Percentiles rank a stretch among this genome's conserved stretches.
Conservation (phyloP, 83 land plant genomes). For the Larix sibirica region DNA sequence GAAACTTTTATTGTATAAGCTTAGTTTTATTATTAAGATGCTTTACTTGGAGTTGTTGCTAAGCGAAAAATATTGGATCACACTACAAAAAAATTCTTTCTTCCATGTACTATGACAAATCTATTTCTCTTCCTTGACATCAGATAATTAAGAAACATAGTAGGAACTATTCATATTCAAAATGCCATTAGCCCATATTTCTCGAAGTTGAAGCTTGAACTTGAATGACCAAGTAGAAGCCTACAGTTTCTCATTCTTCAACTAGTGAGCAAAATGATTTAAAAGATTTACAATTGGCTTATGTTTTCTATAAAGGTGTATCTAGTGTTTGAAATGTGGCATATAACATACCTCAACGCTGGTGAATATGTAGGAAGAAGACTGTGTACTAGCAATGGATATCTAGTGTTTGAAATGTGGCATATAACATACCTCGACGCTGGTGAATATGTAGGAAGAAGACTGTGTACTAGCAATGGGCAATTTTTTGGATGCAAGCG, state of each 20-base stretch:
- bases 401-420: conserved; percentile 29
- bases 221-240: conserved; percentile 25
- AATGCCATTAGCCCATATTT: too few species aligned
- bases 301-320: conserved; percentile 29
- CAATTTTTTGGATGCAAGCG: conserved; percentile 14
- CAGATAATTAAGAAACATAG: not conserved
- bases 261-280: conserved; percentile 60
- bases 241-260: conserved; percentile 58
- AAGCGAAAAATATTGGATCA: conserved; percentile 33
- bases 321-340: conserved; percentile 27
- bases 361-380: not conserved
- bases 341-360: not conserved
- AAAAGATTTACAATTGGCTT: conserved; percentile 50
- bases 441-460: not conserved
- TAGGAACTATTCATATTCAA: too few species aligned
- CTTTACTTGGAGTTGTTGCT: conserved; percentile 27
- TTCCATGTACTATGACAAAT: conserved; percentile 40
- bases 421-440: not conserved
- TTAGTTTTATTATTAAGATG: conserved; percentile 34
- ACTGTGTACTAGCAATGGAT: conserved; percentile 35
- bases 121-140: conserved; percentile 53
- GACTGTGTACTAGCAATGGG: conserved; percentile 34
- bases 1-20: conserved; percentile 19
- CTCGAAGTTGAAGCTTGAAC: not conserved
- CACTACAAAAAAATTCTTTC: conserved; percentile 45